Conservation (phyloP, 2,329 filamentous ascomycete genomes). For the Sordariomycetes sp. region DNA sequence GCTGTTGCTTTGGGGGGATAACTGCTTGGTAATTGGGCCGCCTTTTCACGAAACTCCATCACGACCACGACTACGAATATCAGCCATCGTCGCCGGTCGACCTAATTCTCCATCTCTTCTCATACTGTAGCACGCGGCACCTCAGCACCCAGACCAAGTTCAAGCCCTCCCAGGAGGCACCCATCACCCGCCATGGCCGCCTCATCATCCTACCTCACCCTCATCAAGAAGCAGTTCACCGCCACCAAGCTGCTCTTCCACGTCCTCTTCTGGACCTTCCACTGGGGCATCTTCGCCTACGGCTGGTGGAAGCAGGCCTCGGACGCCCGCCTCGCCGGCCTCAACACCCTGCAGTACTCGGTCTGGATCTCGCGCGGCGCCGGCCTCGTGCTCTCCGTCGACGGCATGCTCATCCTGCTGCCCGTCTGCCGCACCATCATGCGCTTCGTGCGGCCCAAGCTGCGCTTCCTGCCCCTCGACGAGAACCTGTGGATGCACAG, state of each 20-base stretch:
- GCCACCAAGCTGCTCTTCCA: conserved; percentile 69
- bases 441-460: conserved; percentile 74
- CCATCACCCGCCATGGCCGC: conserved; percentile 17
- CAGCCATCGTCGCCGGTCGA: not conserved
- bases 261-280: conserved; percentile 69
- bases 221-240: conserved; percentile 57
- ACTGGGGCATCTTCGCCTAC: conserved; percentile 69
- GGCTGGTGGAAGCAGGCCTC: conserved; percentile 79
- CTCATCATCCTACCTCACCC: conserved; percentile 30
- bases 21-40: not conserved
- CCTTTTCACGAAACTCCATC: not conserved
- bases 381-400: conserved; percentile 74
- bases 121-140: not conserved
- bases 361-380: conserved; percentile 96
- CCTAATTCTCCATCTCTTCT: not conserved
- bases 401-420: conserved; percentile 79
- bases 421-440: conserved; percentile 93
- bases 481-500: conserved; percentile 96
- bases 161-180: too few species aligned
- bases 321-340: conserved; percentile 59
- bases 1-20: not conserved
- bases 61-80: not conserved
- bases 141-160: not conserved
- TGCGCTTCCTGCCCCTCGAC: conserved; percentile 84
- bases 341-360: conserved; percentile 78